Conservation (phyloP, 345 rosid genomes). For the Heritiera fomes region DNA sequence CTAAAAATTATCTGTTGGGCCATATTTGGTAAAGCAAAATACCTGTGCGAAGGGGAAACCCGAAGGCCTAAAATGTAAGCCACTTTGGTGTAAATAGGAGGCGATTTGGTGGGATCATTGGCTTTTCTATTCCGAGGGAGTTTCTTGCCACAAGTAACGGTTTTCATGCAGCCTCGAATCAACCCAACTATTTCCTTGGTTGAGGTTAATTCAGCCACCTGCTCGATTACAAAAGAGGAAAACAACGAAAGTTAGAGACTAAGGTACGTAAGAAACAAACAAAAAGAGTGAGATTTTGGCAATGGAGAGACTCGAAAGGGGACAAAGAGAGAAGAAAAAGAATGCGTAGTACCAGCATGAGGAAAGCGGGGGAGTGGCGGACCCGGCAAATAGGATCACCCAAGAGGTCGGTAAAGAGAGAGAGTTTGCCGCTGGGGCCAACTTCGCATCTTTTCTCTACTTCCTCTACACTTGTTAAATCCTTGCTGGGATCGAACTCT, state of each 20-base stretch:
- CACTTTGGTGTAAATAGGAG: conserved; percentile 70
- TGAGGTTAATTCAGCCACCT: conserved; percentile 86
- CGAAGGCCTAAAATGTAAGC: conserved; percentile 94
- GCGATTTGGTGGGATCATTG: conserved; percentile 25
- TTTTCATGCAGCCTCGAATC: conserved; percentile 91
- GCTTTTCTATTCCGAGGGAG: conserved; percentile 33
- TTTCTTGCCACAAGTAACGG: conserved; percentile 80
- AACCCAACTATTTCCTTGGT: conserved; percentile 71
- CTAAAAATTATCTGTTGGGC: not conserved
- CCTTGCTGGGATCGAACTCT: conserved; percentile 64
- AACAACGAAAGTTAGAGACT: not conserved
- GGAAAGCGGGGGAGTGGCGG: conserved; percentile 95
- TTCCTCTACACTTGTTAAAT: conserved; percentile 57
- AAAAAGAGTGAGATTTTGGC: not conserved
- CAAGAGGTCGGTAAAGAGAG: conserved; percentile 89
- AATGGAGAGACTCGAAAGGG: not conserved
- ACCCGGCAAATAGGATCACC: conserved; percentile 99
- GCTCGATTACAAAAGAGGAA: conserved; percentile 2
- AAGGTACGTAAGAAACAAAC: not conserved
- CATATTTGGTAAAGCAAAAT: not conserved
- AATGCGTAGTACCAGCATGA: conserved; percentile 68
- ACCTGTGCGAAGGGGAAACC: conserved; percentile 89
- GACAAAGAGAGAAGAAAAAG: not conserved
- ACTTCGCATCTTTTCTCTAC: conserved; percentile 90
- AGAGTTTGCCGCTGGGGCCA: conserved; percentile 74